phyloP scores from a whole-genome alignment of 192 early-diverging fungal genomes.

The Entophlyctis luteolus region DNA sequence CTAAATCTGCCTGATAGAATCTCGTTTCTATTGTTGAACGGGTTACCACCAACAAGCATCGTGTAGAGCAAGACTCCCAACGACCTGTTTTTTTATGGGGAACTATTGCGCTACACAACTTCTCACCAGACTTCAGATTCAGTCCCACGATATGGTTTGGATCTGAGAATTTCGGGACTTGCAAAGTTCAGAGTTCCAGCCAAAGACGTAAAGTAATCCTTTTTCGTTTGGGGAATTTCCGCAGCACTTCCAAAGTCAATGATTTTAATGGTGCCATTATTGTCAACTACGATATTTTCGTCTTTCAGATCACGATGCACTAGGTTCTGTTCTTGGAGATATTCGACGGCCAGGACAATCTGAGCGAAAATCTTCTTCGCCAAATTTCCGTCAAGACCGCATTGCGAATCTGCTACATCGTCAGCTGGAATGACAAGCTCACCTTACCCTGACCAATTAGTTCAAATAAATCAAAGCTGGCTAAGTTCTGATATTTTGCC shows the following conservation, averaged over 20 bases:
- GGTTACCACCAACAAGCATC: slow-evolving; percentile 50
- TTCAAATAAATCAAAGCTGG: too few relatives aligned
- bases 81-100: slow-evolving; percentile 24
- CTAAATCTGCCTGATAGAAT: slow-evolving; percentile 36
- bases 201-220: slow-evolving; percentile 43
- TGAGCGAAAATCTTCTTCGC: slow-evolving; percentile 40
- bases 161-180: slow-evolving; percentile 39
- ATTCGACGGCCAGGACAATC: slow-evolving; percentile 43
- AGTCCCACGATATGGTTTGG: slow-evolving; percentile 40
- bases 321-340: slow-evolving; percentile 30
- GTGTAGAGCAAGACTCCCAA: slow-evolving; percentile 48
- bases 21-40: slow-evolving; percentile 39
- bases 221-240: slow-evolving; percentile 29
- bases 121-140: slow-evolving; percentile 49
- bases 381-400: too few relatives aligned
- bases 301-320: slow-evolving; percentile 52
- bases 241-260: slow-evolving; percentile 51
- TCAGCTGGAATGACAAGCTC: too few relatives aligned
- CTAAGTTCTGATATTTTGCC: too few relatives aligned
- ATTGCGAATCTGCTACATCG: too few relatives aligned
- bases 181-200: slow-evolving; percentile 50
- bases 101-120: background rate
- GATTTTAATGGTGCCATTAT: slow-evolving; percentile 40
- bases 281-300: slow-evolving; percentile 51
- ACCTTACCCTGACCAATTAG: too few relatives aligned